Conservation (phyloP, 768 basidiomycete genomes). For the Krasilnikovozyma curviuscula region DNA sequence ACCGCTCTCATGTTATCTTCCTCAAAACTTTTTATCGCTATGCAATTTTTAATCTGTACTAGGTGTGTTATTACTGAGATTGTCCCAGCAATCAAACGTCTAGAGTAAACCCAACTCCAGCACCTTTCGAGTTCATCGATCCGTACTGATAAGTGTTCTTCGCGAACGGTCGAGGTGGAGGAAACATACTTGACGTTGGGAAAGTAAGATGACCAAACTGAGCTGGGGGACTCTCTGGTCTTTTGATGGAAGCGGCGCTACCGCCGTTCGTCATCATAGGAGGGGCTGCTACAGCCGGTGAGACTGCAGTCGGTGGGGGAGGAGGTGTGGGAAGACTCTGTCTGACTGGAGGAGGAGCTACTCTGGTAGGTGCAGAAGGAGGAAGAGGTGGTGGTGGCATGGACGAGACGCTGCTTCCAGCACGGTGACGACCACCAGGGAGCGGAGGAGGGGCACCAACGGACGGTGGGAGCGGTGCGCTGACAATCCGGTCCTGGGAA, state of each 20-base stretch:
- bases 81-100: no score
- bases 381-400: conserved; percentile 1
- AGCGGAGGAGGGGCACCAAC: conserved; percentile 6
- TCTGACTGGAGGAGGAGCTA: conserved; percentile 1
- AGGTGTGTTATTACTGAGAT: no score
- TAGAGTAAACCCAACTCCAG: conserved; percentile 8
- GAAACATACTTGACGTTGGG: conserved; percentile 52
- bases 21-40: no score
- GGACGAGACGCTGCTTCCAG: background rate
- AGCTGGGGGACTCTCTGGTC: conserved; percentile 44
- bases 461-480: background rate
- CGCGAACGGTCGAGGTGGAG: conserved; percentile 49
- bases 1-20: no score
- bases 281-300: conserved; percentile 29
- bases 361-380: background rate
- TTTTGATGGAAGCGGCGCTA: no score
- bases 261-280: no score
- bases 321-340: background rate
- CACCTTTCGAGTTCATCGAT: conserved; percentile 44
- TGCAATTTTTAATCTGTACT: no score
- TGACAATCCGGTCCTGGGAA: background rate
- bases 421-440: conserved; percentile 6
- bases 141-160: conserved; percentile 37
- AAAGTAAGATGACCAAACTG: conserved; percentile 51
- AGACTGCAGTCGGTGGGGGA: conserved; percentile 3